Percentiles rank a stretch among this genome's conserved stretches.
Evolutionary conservation across 139 green algal species (phyloP).

Genomic region (Coelastrella sp.): DNA sequence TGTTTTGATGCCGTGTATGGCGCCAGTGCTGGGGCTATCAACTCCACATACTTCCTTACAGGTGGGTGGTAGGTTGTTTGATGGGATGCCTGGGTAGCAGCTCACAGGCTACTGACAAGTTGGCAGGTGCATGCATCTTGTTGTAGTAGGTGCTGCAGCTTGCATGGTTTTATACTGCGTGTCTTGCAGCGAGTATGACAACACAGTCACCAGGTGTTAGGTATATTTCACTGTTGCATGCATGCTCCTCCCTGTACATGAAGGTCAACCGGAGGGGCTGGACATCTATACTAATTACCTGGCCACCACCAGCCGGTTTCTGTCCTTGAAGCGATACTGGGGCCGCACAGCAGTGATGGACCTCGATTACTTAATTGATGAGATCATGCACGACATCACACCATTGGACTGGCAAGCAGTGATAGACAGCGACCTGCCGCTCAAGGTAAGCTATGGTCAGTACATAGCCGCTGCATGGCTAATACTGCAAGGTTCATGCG

Average conservation of each 20-base stretch:
- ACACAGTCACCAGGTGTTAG: too few relatives aligned
- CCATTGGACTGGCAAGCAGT: conserved; percentile 82
- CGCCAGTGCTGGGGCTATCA: conserved; percentile 87
- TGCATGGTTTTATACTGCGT: too few relatives aligned
- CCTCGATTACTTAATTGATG: conserved; percentile 84
- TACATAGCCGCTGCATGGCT: background rate
- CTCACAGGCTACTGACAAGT: too few relatives aligned
- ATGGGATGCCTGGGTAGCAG: too few relatives aligned
- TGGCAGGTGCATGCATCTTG: too few relatives aligned
- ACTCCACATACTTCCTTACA: conserved; percentile 88
- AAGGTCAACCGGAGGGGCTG: conserved; percentile 66
- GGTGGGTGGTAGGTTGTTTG: conserved; percentile 27
- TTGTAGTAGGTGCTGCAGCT: background rate
- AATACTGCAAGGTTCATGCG: too few relatives aligned
- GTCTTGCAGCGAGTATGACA: too few relatives aligned
- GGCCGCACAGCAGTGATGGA: conserved; percentile 73
- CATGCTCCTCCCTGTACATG: background rate
- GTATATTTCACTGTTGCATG: background rate
- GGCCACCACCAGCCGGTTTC: conserved; percentile 71
- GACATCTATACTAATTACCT: conserved; percentile 88
- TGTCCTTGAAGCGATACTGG: conserved; percentile 67
- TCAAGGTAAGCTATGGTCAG: conserved; percentile 31
- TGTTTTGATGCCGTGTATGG: conserved; percentile 92
- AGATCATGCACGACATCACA: conserved; percentile 75
- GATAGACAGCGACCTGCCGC: conserved; percentile 34